A percentile compares a stretch with the other conserved stretches of the same genome.
These are phyloP conservation scores for Trichomonas tenax DNA, from an alignment of 208 protist species.

Conservation along the genomic window DNA sequence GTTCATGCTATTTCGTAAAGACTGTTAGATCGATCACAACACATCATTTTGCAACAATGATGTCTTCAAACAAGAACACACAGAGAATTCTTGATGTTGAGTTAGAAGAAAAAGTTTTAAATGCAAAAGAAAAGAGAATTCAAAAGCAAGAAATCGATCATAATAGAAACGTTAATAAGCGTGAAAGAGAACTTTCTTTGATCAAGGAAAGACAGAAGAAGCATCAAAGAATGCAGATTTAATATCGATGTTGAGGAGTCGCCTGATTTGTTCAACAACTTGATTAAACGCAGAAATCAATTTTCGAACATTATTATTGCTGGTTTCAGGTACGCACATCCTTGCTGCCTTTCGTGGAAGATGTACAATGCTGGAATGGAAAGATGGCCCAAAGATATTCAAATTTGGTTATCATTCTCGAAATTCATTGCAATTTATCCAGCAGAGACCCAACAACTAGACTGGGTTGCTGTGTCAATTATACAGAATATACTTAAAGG, in stretches of 20 bases:
- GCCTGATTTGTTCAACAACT: not conserved
- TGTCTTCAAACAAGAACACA: too few species aligned
- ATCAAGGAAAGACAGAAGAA: too few species aligned
- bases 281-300: not conserved
- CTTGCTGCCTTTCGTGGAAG: not conserved
- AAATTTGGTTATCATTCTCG: not conserved
- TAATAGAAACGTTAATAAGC: too few species aligned
- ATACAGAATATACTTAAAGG: not conserved
- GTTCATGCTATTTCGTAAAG: too few species aligned
- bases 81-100: too few species aligned
- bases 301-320: not conserved
- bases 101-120: too few species aligned
- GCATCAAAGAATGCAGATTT: too few species aligned
- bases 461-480: not conserved
- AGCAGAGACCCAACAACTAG: not conserved
- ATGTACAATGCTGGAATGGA: not conserved
- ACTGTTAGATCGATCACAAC: too few species aligned
- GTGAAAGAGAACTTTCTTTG: too few species aligned
- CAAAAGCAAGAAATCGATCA: too few species aligned
- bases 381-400: not conserved
- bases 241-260: not conserved
- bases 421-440: constrained; percentile 14
- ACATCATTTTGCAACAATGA: too few species aligned
- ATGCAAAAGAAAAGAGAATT: too few species aligned
- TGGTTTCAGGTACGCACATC: not conserved